Evolutionary conservation across 805 yeast genomes (phyloP).

Genomic region (Candida orba): DNA sequence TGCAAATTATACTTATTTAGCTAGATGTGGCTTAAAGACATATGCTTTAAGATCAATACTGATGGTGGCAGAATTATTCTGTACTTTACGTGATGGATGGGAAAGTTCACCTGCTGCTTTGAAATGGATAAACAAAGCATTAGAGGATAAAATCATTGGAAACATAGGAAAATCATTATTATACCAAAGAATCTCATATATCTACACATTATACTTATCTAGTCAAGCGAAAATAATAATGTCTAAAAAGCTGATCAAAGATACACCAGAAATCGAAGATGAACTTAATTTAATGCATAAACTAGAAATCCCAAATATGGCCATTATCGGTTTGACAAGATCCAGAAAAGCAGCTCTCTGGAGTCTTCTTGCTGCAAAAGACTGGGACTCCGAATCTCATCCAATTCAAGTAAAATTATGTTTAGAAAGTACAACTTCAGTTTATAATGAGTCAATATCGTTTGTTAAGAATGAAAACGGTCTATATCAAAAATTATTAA

Average conservation of each 20-base stretch:
- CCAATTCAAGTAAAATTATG: constrained; percentile 26
- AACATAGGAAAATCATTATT: constrained; percentile 41
- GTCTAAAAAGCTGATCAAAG: constrained; percentile 21
- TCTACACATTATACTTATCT: constrained; percentile 38
- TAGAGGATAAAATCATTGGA: constrained; percentile 39
- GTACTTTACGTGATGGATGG: constrained; percentile 35
- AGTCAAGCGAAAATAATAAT: constrained; percentile 28
- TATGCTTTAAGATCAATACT: constrained; percentile 66
- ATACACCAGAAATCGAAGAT: constrained; percentile 6
- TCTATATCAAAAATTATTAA: constrained; percentile 8
- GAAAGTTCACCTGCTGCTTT: constrained; percentile 35
- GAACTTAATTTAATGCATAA: constrained; percentile 19
- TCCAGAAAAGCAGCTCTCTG: constrained; percentile 71
- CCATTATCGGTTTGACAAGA: constrained; percentile 49
- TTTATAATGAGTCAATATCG: constrained; percentile 20
- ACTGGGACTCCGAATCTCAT: constrained; percentile 41
- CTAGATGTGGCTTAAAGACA: constrained; percentile 61
- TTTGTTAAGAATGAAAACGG: constrained; percentile 20
- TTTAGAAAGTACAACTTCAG: constrained; percentile 22
- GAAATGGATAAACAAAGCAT: constrained; percentile 38
- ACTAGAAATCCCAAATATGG: constrained; percentile 29
- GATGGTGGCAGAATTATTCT: constrained; percentile 62
- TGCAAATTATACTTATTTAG: constrained; percentile 64
- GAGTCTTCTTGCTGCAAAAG: constrained; percentile 65
- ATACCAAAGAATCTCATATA: constrained; percentile 47